Evolutionary conservation across 306 rosid species (phyloP), one percentile per base, ranked within the genome.

Genomic region (Corylus avellana): DNA sequence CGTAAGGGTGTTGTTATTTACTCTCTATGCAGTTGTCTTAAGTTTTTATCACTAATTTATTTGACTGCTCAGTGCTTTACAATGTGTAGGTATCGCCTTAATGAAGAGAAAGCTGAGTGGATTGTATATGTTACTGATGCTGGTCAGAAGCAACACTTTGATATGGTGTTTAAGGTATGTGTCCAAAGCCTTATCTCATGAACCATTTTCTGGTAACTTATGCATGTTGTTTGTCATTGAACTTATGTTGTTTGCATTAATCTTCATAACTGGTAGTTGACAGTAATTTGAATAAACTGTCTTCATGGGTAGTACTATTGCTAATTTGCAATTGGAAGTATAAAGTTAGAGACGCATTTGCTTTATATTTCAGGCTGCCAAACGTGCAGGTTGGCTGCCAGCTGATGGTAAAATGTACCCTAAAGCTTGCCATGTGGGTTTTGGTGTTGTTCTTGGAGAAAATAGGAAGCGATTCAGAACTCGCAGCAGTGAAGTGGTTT

Each of bases 391-490:
- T 75, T 95, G 99, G 99, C 86, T 95, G 27, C 97, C 96, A 74
- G 83, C 71, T 54, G 90, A 87, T 75, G 91, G 82, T 59, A 79
- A 62, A 37, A 69, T 42, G 1, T 86, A 81, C 70, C 99, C 99
- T 77, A 93, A 90, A 85, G 83, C 89, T 79, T 88, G 87, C 77
- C 97, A 93, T 88, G 94, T 95, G 42, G 98, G 94, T 70, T 93
- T 93, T 85, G 99, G 99, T 88, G 97, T 95, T 75, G 99, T 95
- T 89, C 96, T 90, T 62, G 99, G 99, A 49, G 97, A 93, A 70
- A 98, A 95, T 79, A 94, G 98, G 48, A 95, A 91, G 78, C 93
- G 97, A 42, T 93, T 96, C 80, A 90, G 96, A 20, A 96, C 90
- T 77, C 91, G 98, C 9, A 89, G 86, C 81, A 86, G 88, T 72